These are phyloP conservation scores for Gyromitra esculenta DNA, from an alignment of 2,329 filamentous ascomycete species.

Conservation along the genomic window DNA sequence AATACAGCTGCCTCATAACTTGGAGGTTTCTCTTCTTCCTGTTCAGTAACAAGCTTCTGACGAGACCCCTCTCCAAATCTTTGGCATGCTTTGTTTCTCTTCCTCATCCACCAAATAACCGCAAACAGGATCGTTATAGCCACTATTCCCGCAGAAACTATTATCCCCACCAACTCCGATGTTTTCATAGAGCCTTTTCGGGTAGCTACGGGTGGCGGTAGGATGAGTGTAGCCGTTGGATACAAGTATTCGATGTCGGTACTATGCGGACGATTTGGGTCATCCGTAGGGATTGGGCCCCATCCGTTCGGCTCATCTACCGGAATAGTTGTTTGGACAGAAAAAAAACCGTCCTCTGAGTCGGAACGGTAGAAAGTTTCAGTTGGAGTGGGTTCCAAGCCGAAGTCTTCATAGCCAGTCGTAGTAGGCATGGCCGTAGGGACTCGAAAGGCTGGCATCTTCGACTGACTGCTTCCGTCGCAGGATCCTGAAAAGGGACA, in stretches of 20 bases:
- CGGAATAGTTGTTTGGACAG: conserved; percentile 13
- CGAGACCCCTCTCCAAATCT: conserved; percentile 8
- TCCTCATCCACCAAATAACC: conserved; percentile 42
- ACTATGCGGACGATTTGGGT: conserved; percentile 33
- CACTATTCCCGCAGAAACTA: conserved; percentile 30
- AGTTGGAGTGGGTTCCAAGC: neutral
- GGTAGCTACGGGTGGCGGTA: neutral
- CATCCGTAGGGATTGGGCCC: conserved; percentile 31
- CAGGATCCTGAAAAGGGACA: conserved; percentile 26
- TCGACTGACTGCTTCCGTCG: conserved; percentile 40
- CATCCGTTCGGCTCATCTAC: conserved; percentile 17
- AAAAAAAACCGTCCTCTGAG: conserved; percentile 1
- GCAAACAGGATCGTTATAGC: conserved; percentile 4
- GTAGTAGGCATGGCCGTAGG: neutral
- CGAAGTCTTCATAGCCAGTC: conserved; percentile 11
- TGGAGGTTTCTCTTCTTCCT: conserved; percentile 41
- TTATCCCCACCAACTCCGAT: conserved; percentile 31
- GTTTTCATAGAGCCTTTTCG: conserved; percentile 7
- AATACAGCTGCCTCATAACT: conserved; percentile 48
- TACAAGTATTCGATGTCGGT: neutral
- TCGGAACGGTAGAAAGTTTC: neutral
- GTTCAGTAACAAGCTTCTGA: neutral
- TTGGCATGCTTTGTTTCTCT: conserved; percentile 6
- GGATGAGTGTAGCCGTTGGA: conserved; percentile 4
- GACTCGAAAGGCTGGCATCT: conserved; percentile 24